These are phyloP conservation scores for Silene uniflora DNA, from an alignment of 148 eudicot genomes.

Conservation along the genomic window DNA sequence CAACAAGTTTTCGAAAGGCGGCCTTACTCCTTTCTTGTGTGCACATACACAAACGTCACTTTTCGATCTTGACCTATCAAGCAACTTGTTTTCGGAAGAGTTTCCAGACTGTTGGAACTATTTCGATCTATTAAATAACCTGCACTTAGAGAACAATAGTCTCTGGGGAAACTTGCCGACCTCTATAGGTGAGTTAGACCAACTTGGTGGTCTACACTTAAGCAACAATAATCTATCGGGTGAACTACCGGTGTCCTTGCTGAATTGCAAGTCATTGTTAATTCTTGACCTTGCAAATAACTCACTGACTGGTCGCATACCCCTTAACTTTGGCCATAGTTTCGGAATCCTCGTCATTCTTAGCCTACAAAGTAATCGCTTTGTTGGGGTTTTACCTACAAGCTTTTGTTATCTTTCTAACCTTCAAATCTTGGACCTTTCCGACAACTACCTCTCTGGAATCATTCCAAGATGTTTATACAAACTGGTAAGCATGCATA, in stretches of 20 bases:
- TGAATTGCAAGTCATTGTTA: conserved; percentile 11
- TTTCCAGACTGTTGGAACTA: conserved; percentile 20
- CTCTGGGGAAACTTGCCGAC: conserved; percentile 14
- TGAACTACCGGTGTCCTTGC: conserved; percentile 5
- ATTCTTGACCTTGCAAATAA: conserved; percentile 21
- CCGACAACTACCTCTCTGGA: conserved; percentile 10
- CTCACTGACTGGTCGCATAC: conserved; percentile 7
- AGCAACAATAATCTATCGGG: conserved; percentile 19
- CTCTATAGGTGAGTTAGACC: conserved; percentile 1
- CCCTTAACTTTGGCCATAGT: neutral
- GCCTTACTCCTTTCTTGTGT: neutral
- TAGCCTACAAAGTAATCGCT: conserved; percentile 12
- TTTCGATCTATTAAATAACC: neutral
- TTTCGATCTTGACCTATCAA: conserved; percentile 13
- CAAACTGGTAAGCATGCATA: conserved; percentile 7
- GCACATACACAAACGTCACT: neutral
- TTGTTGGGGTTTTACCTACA: conserved; percentile 13
- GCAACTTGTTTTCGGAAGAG: conserved; percentile 14
- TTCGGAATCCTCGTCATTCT: conserved; percentile 3
- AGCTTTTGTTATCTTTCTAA: conserved; percentile 15
- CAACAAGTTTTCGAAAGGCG: neutral
- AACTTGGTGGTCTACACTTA: conserved; percentile 7
- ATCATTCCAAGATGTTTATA: conserved; percentile 10
- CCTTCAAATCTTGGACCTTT: conserved; percentile 24
- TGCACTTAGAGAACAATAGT: neutral